Evolutionary conservation across 1,284 basidiomycete species (phyloP).

Genomic region (Malassezia pachydermatis): DNA sequence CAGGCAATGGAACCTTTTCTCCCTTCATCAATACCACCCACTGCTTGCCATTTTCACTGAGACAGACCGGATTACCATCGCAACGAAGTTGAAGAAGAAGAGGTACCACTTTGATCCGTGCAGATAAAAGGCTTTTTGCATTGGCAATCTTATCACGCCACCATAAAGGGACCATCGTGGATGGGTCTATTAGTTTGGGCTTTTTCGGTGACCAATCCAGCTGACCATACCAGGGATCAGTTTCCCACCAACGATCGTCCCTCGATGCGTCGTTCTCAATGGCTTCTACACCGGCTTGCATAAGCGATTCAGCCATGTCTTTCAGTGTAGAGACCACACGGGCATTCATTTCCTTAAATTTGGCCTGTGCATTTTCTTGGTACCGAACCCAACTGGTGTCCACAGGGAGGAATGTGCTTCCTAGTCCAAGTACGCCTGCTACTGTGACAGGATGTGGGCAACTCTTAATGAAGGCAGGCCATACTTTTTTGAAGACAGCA

Average conservation of each 20-base stretch:
- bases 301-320: conserved; percentile 59
- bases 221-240: conserved; percentile 78
- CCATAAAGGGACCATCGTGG: conserved; percentile 25
- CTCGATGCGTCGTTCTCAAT: conserved; percentile 16
- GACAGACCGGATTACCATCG: conserved; percentile 23
- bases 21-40: conserved; percentile 1
- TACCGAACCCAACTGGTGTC: conserved; percentile 81
- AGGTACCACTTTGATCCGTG: conserved; percentile 21
- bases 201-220: conserved; percentile 90
- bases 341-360: conserved; percentile 66
- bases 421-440: conserved; percentile 82
- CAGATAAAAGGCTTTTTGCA: conserved; percentile 19
- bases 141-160: conserved; percentile 29
- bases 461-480: conserved; percentile 70
- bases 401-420: conserved; percentile 79
- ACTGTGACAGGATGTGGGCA: conserved; percentile 92
- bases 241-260: conserved; percentile 54
- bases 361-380: conserved; percentile 64
- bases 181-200: conserved; percentile 46
- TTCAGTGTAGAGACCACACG: conserved; percentile 62
- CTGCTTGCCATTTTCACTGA: background rate
- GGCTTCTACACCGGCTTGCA: conserved; percentile 22
- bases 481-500: conserved; percentile 64
- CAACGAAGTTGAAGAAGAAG: conserved; percentile 26
- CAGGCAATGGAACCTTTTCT: conserved; percentile 13